These are phyloP conservation scores for Talaromyces liani DNA, from an alignment of 495 filamentous ascomycete species.

Conservation along the genomic window DNA sequence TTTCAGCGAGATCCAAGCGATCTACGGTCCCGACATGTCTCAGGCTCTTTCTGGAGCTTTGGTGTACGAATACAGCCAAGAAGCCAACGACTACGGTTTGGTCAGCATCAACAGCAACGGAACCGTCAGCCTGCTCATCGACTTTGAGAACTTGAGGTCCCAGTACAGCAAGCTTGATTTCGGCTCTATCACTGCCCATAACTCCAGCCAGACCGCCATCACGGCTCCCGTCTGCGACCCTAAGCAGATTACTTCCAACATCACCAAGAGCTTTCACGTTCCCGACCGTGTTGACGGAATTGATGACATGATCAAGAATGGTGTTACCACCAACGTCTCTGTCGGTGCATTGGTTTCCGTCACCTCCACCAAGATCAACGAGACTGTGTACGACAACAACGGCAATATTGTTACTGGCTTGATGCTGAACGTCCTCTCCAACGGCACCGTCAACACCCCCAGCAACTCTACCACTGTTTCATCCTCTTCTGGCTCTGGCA, in stretches of 20 bases:
- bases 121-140: constrained; percentile 53
- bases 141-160: constrained; percentile 68
- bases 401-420: constrained; percentile 47
- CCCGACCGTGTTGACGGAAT: constrained; percentile 48
- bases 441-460: constrained; percentile 50
- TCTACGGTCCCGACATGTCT: constrained; percentile 79
- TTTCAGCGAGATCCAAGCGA: constrained; percentile 73
- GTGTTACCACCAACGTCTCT: constrained; percentile 39
- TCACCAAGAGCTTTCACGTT: constrained; percentile 70
- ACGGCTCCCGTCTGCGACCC: constrained; percentile 51
- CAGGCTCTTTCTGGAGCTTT: constrained; percentile 75
- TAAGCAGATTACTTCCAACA: constrained; percentile 53
- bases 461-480: constrained; percentile 32
- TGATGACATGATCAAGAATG: constrained; percentile 44
- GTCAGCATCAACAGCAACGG: constrained; percentile 60
- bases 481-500: constrained; percentile 31
- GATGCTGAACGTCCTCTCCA: constrained; percentile 41
- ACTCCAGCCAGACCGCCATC: constrained; percentile 42
- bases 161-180: constrained; percentile 73
- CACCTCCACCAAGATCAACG: constrained; percentile 37
- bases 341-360: constrained; percentile 54
- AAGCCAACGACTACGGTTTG: constrained; percentile 74
- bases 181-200: constrained; percentile 50
- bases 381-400: constrained; percentile 47
- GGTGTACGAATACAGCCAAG: constrained; percentile 81